Base-by-base conservation (phyloP, 2,329 filamentous ascomycete genomes). In the Colletotrichum brevisporum region DNA sequence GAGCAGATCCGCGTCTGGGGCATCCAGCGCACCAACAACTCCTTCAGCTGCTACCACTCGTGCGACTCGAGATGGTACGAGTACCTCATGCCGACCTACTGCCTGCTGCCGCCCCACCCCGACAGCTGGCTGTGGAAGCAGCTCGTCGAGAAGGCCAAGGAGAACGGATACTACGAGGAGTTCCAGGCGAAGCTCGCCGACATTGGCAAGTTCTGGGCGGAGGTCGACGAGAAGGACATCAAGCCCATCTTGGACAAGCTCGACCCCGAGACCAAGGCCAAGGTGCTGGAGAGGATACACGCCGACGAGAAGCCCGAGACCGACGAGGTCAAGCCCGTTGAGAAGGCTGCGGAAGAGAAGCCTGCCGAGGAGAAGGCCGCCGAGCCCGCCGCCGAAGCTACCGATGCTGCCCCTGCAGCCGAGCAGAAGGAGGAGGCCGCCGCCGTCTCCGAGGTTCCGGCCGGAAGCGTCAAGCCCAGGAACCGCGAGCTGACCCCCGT, bases 61-160 rank as follows among this genome's bases (percentile, higher is more conserved):
- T 98, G 95, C 81, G 96, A 99, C 81, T 97, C 94, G 27, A 88
- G 96, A 74, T 97, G 95, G 86, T 99, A 99, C 82, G 96, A 99
- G 83, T 99, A 99, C 78, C 85, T 99, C 60, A 93, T 99, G 79
- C 96, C 96, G 2, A 96, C 93, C 50, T 94, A 98, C 81, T 94
- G 93, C 65, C 93, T 99, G 74, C 83, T 99, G 39, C 96, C 96
- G 21, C 96, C 96, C 0, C 95, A 98, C 78, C 95, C 95, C 0
- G 91, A 92, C 71, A 97, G 93, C 70, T 97, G 89, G 78, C 81
- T 99, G 43, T 95, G 93, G 9, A 93, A 91, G 81, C 93, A 94
- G 77, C 83, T 97, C n/a, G 87, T 89, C n/a, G 90, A 95, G 75
- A 84, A 90, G 61, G 93, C 94, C 0, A 90, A 92, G 77, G 89